These are phyloP conservation scores for Nakazawaea anatomiae DNA, from an alignment of 805 yeast species.

Conservation along the genomic window DNA sequence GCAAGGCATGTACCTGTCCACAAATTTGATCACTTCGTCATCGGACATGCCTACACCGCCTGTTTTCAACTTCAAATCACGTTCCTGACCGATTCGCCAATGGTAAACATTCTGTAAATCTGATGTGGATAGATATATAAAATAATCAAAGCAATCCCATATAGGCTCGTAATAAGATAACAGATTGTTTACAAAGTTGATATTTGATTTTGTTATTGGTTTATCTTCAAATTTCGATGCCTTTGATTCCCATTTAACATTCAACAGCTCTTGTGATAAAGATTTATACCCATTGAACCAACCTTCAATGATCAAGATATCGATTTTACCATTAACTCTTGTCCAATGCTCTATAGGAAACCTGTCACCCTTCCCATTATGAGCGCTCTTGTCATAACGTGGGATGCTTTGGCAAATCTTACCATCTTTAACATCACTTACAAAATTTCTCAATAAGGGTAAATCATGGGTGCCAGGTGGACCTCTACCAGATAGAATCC, in stretches of 20 bases:
- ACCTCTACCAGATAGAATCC: constrained; percentile 69
- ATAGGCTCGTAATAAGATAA: constrained; percentile 43
- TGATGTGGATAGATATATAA: constrained; percentile 58
- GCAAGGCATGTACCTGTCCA: constrained; percentile 82
- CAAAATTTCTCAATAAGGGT: constrained; percentile 28
- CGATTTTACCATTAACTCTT: constrained; percentile 26
- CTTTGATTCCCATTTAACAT: constrained; percentile 20
- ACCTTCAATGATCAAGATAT: constrained; percentile 80
- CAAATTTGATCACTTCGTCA: constrained; percentile 57
- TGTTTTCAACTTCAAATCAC: constrained; percentile 39
- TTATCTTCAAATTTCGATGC: constrained; percentile 14
- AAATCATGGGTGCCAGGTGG: constrained; percentile 93
- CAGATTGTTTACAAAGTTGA: constrained; percentile 42
- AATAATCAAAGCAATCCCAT: constrained; percentile 55
- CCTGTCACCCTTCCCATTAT: constrained; percentile 78
- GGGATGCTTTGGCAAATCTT: constrained; percentile 42
- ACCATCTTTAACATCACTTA: constrained; percentile 25
- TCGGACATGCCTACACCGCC: constrained; percentile 79
- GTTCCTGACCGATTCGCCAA: constrained; percentile 82
- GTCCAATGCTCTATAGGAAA: constrained; percentile 33
- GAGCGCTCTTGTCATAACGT: constrained; percentile 69
- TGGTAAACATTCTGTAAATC: constrained; percentile 55
- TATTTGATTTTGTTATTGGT: constrained; percentile 11
- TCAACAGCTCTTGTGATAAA: constrained; percentile 25
- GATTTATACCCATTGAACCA: constrained; percentile 85